phyloP scores from a whole-genome alignment of 257 asterid genomes.

The Primulina tabacum region DNA sequence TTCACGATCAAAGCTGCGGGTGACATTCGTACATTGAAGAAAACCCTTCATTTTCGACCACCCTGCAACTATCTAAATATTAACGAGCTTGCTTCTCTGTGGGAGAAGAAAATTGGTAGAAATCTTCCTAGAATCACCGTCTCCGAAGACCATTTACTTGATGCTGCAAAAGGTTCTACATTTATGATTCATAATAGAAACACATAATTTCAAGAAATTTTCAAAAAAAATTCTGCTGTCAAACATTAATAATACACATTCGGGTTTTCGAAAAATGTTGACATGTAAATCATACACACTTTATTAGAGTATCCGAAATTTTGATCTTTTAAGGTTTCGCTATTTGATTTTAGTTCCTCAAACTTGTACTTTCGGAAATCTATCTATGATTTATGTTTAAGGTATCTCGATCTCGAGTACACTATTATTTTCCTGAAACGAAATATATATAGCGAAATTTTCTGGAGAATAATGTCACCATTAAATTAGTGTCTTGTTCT shows the following conservation, averaged over 20 bases:
- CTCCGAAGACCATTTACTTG: constrained; percentile 30
- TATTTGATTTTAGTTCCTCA: too few species aligned
- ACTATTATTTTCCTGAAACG: too few species aligned
- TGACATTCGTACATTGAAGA: constrained; percentile 29
- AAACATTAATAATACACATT: neutral
- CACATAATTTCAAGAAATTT: neutral
- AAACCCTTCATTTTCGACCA: constrained; percentile 37
- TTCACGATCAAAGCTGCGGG: constrained; percentile 29
- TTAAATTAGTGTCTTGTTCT: too few species aligned
- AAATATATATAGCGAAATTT: too few species aligned
- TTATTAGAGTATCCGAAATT: too few species aligned
- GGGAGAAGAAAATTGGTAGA: constrained; percentile 40
- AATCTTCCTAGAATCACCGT: constrained; percentile 28
- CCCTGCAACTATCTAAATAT: constrained; percentile 31
- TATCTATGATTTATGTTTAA: too few species aligned
- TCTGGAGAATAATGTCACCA: too few species aligned
- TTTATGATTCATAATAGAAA: neutral
- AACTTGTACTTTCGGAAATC: too few species aligned
- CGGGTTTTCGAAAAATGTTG: neutral
- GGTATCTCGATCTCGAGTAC: too few species aligned
- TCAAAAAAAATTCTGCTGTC: neutral
- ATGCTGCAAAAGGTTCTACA: constrained; percentile 33
- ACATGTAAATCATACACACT: too few species aligned
- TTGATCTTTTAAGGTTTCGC: too few species aligned
- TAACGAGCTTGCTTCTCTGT: constrained; percentile 35